phyloP scores from a whole-genome alignment of 192 early-diverging fungal species.

The Coemansia asiatica region DNA sequence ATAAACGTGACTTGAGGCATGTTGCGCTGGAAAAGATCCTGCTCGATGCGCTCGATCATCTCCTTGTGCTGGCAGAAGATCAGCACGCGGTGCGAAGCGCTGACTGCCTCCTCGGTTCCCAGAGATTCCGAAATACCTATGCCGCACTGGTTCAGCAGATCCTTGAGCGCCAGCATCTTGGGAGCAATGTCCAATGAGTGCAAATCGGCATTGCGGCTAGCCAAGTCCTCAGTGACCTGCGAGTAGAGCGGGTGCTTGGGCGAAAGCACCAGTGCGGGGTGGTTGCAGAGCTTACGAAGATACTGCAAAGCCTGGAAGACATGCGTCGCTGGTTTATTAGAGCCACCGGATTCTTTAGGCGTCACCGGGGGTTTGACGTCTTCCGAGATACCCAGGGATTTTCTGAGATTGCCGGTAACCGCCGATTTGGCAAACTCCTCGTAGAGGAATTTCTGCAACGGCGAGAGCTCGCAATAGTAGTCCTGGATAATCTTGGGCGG shows the following conservation, averaged over 20 bases:
- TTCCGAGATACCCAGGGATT: conserved; percentile 29
- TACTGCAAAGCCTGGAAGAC: conserved; percentile 99
- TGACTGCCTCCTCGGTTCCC: conserved; percentile 49
- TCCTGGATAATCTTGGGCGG: conserved; percentile 99
- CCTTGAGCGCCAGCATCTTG: conserved; percentile 85
- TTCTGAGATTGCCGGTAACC: conserved; percentile 23
- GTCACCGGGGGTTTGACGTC: conserved; percentile 15
- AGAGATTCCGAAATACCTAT: conserved; percentile 65
- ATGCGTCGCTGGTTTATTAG: conserved; percentile 65
- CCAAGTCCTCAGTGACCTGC: conserved; percentile 65
- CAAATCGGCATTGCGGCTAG: conserved; percentile 52
- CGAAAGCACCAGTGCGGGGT: conserved; percentile 88
- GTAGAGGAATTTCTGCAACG: conserved; percentile 87
- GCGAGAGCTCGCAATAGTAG: conserved; percentile 94
- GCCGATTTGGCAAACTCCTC: conserved; percentile 84
- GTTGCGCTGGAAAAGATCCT: conserved; percentile 74
- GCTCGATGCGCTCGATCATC: conserved; percentile 97
- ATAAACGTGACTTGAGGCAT: conserved; percentile 91
- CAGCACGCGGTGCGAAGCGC: conserved; percentile 83
- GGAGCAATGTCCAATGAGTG: conserved; percentile 64
- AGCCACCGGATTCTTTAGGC: conserved; percentile 19
- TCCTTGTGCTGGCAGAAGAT: conserved; percentile 96
- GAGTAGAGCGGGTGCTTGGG: conserved; percentile 83
- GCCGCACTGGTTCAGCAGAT: conserved; percentile 91
- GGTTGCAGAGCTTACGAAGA: conserved; percentile 92